These are phyloP conservation scores for Populus tremula DNA, from an alignment of 345 rosid species.

Conservation along the genomic window DNA sequence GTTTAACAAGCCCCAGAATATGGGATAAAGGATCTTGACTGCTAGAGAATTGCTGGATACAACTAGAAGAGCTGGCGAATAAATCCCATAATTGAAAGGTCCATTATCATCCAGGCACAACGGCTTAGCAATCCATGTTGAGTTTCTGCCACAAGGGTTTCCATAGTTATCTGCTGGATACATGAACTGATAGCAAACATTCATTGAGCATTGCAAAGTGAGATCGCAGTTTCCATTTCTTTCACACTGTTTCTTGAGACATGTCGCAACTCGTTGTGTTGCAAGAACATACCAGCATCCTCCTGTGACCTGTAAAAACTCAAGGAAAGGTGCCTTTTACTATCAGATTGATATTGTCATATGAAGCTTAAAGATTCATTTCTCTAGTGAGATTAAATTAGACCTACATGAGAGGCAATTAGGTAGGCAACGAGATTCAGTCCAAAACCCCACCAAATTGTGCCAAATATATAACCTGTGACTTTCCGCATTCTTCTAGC, in stretches of 20 bases:
- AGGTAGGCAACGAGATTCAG: conserved; percentile 54
- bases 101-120: conserved; percentile 47
- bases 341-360: not conserved
- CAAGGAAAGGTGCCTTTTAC: not conserved
- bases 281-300: conserved; percentile 70
- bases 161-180: conserved; percentile 23
- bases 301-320: conserved; percentile 45
- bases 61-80: conserved; percentile 49
- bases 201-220: conserved; percentile 41
- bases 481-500: conserved; percentile 53
- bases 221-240: conserved; percentile 29
- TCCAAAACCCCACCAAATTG: conserved; percentile 60
- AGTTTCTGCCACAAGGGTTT: conserved; percentile 28
- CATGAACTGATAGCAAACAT: conserved; percentile 41
- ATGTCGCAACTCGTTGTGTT: conserved; percentile 40
- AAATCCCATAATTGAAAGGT: conserved; percentile 52
- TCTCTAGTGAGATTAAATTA: not conserved
- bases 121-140: conserved; percentile 25
- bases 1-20: conserved; percentile 63
- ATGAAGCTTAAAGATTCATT: not conserved
- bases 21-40: conserved; percentile 57
- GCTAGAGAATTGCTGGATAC: conserved; percentile 51
- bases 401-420: conserved; percentile 55
- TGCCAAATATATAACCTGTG: conserved; percentile 59
- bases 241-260: conserved; percentile 44